Evolutionary conservation across 805 yeast species (phyloP).

Genomic region (Hanseniaspora singularis): DNA sequence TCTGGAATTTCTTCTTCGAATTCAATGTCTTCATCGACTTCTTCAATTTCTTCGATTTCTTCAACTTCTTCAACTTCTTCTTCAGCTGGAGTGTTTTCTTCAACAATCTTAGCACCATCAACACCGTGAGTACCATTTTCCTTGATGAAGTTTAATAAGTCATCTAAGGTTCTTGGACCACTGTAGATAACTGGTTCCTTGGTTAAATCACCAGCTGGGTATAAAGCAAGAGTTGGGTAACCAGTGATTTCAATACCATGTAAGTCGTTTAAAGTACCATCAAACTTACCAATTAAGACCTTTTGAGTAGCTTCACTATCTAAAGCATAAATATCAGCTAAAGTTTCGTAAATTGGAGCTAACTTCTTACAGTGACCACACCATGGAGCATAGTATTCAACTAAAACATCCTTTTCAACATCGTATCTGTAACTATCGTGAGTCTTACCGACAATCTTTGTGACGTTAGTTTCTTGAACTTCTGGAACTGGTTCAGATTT

Average conservation of each 20-base stretch:
- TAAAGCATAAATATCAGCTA: constrained; percentile 54
- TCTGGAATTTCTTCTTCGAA: constrained; percentile 20
- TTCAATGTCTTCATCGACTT: constrained; percentile 19
- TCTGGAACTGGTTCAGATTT: constrained; percentile 84
- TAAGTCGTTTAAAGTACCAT: constrained; percentile 84
- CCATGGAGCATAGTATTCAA: constrained; percentile 95
- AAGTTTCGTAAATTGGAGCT: constrained; percentile 79
- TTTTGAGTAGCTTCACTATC: constrained; percentile 39
- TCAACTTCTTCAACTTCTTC: constrained; percentile 18
- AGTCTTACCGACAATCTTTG: constrained; percentile 70
- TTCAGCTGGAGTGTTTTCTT: constrained; percentile 17
- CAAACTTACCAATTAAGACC: constrained; percentile 72
- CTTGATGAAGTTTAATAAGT: constrained; percentile 57
- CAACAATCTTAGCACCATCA: constrained; percentile 38
- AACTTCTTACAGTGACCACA: constrained; percentile 91
- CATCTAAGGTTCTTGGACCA: constrained; percentile 64
- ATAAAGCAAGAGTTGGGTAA: constrained; percentile 83
- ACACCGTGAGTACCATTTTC: constrained; percentile 51
- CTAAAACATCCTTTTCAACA: constrained; percentile 55
- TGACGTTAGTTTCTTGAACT: constrained; percentile 61
- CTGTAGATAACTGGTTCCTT: constrained; percentile 51
- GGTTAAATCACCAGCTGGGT: constrained; percentile 68
- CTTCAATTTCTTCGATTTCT: constrained; percentile 17
- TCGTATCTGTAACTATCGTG: constrained; percentile 58
- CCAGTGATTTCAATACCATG: constrained; percentile 62